Conservation (phyloP, 305 asterid species). For the Solanum hybrid region DNA sequence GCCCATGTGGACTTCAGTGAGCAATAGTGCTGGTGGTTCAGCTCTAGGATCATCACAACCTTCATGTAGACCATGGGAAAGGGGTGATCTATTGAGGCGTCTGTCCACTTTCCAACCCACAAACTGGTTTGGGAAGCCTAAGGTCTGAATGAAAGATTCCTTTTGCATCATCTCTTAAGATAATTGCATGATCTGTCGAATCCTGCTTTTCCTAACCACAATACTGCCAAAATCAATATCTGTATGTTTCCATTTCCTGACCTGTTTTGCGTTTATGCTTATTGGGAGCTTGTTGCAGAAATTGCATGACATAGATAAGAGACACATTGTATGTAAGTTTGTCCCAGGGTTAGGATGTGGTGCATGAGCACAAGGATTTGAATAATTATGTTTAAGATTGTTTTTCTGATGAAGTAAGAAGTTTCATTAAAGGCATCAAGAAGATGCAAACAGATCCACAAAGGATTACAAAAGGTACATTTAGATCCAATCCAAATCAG, state of each 20-base stretch:
- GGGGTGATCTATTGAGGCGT: slow-evolving; percentile 95
- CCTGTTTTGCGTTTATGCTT: neutral
- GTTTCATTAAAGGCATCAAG: neutral
- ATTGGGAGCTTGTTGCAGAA: neutral
- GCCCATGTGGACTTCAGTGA: slow-evolving; percentile 58
- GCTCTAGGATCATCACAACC: slow-evolving; percentile 89
- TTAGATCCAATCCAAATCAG: neutral
- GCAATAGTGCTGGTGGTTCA: slow-evolving; percentile 92
- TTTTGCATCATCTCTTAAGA: neutral
- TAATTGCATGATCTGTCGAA: neutral
- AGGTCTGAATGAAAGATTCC: slow-evolving; percentile 45
- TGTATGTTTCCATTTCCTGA: neutral
- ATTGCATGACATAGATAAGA: neutral
- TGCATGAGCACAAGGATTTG: neutral
- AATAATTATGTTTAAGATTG: neutral
- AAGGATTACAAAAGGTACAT: neutral
- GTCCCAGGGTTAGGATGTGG: slow-evolving; percentile 5
- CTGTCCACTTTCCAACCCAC: slow-evolving; percentile 90
- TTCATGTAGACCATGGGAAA: slow-evolving; percentile 99
- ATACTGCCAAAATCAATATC: neutral
- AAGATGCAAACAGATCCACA: neutral
- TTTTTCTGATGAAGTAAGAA: neutral
- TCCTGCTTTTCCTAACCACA: neutral
- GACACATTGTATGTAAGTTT: neutral
- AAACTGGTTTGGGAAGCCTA: slow-evolving; percentile 94